Evolutionary conservation across 257 asterid genomes (phyloP).

Genomic region (Lithospermum erythrorhizon): DNA sequence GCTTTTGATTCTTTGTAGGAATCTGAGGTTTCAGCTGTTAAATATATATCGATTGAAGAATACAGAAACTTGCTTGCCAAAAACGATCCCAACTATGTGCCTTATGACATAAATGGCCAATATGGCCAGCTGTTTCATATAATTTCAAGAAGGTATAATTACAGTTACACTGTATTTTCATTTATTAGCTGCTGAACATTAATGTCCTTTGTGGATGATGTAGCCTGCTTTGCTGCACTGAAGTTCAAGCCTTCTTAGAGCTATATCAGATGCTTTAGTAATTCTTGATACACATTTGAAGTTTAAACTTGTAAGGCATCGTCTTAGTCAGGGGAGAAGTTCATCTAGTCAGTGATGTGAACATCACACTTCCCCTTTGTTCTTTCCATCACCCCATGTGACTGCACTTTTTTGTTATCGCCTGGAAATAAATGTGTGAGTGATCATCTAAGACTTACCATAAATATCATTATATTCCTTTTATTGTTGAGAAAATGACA

Average conservation of each 20-base stretch:
- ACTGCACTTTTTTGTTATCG: too few relatives aligned
- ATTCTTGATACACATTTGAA: background rate
- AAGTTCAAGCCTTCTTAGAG: background rate
- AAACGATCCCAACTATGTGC: slow-evolving; percentile 69
- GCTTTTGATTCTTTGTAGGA: slow-evolving; percentile 43
- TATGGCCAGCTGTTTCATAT: slow-evolving; percentile 77
- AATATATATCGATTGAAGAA: slow-evolving; percentile 63
- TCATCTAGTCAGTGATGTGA: background rate
- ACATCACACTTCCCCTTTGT: background rate
- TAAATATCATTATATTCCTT: too few relatives aligned
- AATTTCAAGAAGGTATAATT: slow-evolving; percentile 58
- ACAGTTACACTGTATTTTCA: slow-evolving; percentile 7
- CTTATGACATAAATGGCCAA: slow-evolving; percentile 62
- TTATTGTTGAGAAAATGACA: too few relatives aligned
- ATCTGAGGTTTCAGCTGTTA: slow-evolving; percentile 96
- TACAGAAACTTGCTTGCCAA: slow-evolving; percentile 62
- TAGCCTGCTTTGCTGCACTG: background rate
- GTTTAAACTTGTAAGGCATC: background rate
- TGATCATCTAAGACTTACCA: too few relatives aligned
- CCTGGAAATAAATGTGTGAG: too few relatives aligned
- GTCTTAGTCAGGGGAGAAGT: background rate
- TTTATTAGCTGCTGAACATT: slow-evolving; percentile 1
- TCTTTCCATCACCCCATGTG: too few relatives aligned
- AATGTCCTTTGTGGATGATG: background rate
- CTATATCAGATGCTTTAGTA: background rate